A percentile compares a stretch with the other conserved stretches of the same genome.
phyloP scores from a whole-genome alignment of 2,329 filamentous ascomycete species.

The Aureobasidium mangrovei region DNA sequence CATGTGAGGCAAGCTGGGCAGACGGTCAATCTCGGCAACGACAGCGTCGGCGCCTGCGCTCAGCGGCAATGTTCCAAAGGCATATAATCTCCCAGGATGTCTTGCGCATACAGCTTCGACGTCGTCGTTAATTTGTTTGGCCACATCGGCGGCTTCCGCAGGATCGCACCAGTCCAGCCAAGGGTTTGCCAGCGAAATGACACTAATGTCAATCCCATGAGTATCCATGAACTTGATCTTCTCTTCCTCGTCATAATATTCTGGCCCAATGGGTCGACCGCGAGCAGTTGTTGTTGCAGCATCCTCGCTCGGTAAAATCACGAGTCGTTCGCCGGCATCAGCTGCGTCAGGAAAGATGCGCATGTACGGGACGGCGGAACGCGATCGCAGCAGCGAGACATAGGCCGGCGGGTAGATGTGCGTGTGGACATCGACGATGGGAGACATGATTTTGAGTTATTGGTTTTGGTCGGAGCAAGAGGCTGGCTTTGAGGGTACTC shows the following conservation, averaged over 20 bases:
- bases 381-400: slow-evolving; percentile 47
- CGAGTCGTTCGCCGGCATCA: slow-evolving; percentile 51
- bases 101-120: slow-evolving; percentile 62
- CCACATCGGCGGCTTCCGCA: slow-evolving; percentile 53
- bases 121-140: slow-evolving; percentile 64
- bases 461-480: no score
- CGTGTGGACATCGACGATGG: slow-evolving; percentile 52
- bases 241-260: slow-evolving; percentile 70
- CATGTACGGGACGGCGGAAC: slow-evolving; percentile 60
- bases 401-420: slow-evolving; percentile 55
- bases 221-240: slow-evolving; percentile 84
- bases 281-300: slow-evolving; percentile 36
- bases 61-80: slow-evolving; percentile 74
- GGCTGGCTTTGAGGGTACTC: no score
- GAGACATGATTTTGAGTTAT: slow-evolving; percentile 17
- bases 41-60: slow-evolving; percentile 56
- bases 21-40: slow-evolving; percentile 54
- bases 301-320: slow-evolving; percentile 51
- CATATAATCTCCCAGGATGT: slow-evolving; percentile 62
- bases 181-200: slow-evolving; percentile 84
- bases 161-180: slow-evolving; percentile 78
- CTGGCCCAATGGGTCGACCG: slow-evolving; percentile 72
- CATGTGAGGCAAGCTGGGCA: slow-evolving; percentile 56
- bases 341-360: slow-evolving; percentile 49
- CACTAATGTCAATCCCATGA: slow-evolving; percentile 72